Evolutionary conservation across 768 basidiomycete genomes (phyloP).

Genomic region (Cystobasidium ongulense): DNA sequence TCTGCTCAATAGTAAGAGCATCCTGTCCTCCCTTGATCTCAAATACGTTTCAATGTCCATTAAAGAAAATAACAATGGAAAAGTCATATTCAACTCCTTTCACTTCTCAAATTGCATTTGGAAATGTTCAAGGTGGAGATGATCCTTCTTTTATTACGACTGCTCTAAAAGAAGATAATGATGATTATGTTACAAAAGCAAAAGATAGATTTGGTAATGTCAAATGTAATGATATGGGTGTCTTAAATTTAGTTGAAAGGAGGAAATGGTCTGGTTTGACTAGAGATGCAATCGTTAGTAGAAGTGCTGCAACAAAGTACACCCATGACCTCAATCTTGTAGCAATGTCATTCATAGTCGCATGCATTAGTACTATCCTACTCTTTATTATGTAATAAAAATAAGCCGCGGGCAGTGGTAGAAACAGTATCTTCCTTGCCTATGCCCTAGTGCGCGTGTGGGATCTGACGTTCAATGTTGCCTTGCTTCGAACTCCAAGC

Average conservation of each 20-base stretch:
- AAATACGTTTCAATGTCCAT: constrained; percentile 54
- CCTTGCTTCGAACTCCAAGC: no score
- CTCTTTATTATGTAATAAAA: not conserved
- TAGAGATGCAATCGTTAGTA: not conserved
- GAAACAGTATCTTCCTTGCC: not conserved
- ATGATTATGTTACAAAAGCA: not conserved
- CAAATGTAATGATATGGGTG: constrained; percentile 33
- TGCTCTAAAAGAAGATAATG: not conserved
- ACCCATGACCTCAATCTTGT: not conserved
- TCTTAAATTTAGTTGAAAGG: not conserved
- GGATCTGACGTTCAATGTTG: no score
- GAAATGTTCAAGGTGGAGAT: constrained; percentile 33
- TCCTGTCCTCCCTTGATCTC: constrained; percentile 67
- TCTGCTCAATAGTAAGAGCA: constrained; percentile 63
- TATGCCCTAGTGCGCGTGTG: not conserved
- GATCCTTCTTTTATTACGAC: not conserved
- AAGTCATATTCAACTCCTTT: not conserved
- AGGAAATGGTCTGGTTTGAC: constrained; percentile 11
- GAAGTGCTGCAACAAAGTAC: not conserved
- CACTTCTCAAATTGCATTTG: not conserved
- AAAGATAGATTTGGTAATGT: constrained; percentile 41
- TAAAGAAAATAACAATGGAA: constrained; percentile 19
- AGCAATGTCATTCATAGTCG: not conserved
- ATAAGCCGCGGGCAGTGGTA: not conserved
- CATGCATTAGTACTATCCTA: not conserved